Evolutionary conservation across 208 protist genomes (phyloP), one percentile per base, ranked within the genome.

Genomic region (Porcisia deanei): DNA sequence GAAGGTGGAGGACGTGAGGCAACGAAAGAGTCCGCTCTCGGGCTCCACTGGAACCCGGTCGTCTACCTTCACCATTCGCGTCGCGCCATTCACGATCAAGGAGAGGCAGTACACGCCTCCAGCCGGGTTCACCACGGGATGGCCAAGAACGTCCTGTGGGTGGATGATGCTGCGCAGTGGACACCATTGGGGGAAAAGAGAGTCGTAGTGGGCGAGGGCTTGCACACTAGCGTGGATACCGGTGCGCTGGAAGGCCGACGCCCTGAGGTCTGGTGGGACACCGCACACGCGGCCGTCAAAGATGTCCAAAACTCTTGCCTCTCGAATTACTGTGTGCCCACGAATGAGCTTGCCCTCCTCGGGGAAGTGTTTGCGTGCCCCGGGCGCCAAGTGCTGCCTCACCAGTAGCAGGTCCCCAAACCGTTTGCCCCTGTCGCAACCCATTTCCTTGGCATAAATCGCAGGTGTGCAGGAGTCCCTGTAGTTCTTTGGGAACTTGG

Each of bases 61-160:
- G 76, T 96, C 92, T 37, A 96, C 82, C 61, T 86, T 85, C 22
- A 96, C 88, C 49, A 93, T 73, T 20, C 92, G 88, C 52, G 84
- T 82, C n/a, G 85, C 84, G 41, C 92, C 92, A 74, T 96, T 96
- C 60, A 96, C 71, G 52, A 95, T 79, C 81, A 96, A 86, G 59
- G 91, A 89, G 25, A 96, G 75, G 72, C 85, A 88, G 82, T 96
- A 94, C 77, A 91, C 89, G 9, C 92, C 92, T 49, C 85, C 89
- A 10, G 73, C 64, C 47, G 87, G 85, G 76, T 89, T 96, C 52
- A 92, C 59, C 5, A 96, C 75, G 6, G 92, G 90, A 25, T 71
- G 72, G 5, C 88, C 86, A 45, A 87, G 78, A 10, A 65, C 55
- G 71, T 91, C 88, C 57, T 95, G 92, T 22, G 92, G 92, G 73